Evolutionary conservation across 1,139 yeast genomes (phyloP).

Genomic region (Saccharomyces hybrid): DNA sequence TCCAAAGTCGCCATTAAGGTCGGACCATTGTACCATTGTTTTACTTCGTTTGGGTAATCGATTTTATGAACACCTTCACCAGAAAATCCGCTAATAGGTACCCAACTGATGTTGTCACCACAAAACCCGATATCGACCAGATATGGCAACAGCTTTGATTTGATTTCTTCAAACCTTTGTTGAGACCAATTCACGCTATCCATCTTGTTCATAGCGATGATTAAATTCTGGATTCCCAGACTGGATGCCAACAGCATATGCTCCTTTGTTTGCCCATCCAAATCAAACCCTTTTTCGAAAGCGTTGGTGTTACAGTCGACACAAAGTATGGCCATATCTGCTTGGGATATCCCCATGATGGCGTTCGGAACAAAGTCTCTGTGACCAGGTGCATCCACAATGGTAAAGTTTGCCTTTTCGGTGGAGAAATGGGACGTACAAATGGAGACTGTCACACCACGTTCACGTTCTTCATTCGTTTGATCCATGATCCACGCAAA

Average conservation of each 20-base stretch:
- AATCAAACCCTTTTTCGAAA: slow-evolving; percentile 78
- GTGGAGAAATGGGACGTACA: slow-evolving; percentile 83
- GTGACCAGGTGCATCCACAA: slow-evolving; percentile 98
- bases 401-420: slow-evolving; percentile 54
- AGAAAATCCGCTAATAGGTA: slow-evolving; percentile 80
- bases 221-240: slow-evolving; percentile 63
- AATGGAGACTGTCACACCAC: slow-evolving; percentile 93
- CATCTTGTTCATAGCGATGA: slow-evolving; percentile 83
- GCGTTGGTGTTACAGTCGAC: slow-evolving; percentile 73
- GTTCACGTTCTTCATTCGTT: slow-evolving; percentile 76
- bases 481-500: slow-evolving; percentile 98
- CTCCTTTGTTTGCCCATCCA: slow-evolving; percentile 92
- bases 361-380: slow-evolving; percentile 94
- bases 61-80: slow-evolving; percentile 68
- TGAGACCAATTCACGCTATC: slow-evolving; percentile 68
- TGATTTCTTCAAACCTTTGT: slow-evolving; percentile 56
- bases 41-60: slow-evolving; percentile 24
- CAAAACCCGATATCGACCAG: slow-evolving; percentile 58
- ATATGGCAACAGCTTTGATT: slow-evolving; percentile 49
- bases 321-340: slow-evolving; percentile 46
- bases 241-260: slow-evolving; percentile 79
- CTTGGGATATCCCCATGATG: slow-evolving; percentile 95
- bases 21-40: slow-evolving; percentile 60
- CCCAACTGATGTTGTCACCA: slow-evolving; percentile 45
- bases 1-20: slow-evolving; percentile 56